A percentile compares a stretch with the other conserved stretches of the same genome.
Conservation (phyloP, 768 basidiomycete genomes). For the Boletus barrowsii region DNA sequence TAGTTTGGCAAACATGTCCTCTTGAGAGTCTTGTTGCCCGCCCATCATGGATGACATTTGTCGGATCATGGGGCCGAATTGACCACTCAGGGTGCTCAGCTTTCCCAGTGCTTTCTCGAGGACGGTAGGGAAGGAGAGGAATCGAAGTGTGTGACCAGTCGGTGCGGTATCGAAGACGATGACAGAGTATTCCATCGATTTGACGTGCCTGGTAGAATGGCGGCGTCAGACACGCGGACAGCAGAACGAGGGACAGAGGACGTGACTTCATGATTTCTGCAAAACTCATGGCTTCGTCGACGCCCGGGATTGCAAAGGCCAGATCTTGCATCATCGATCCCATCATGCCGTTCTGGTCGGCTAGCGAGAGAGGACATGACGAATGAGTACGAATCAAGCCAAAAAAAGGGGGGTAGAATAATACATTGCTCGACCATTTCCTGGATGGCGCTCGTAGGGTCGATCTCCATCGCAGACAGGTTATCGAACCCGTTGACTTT, state of each 20-base stretch:
- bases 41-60: constrained; percentile 98
- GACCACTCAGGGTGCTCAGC: constrained; percentile 86
- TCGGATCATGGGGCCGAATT: constrained; percentile 96
- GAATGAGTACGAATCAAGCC: background rate
- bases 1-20: constrained; percentile 98
- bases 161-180: constrained; percentile 99
- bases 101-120: constrained; percentile 97
- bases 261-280: constrained; percentile 98
- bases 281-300: constrained; percentile 99
- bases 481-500: constrained; percentile 98
- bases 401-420: background rate
- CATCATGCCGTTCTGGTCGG: constrained; percentile 92
- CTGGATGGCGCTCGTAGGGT: constrained; percentile 95
- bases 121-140: constrained; percentile 97
- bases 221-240: background rate
- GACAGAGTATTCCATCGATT: constrained; percentile 99
- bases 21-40: constrained; percentile 82
- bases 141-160: constrained; percentile 96
- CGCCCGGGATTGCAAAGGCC: constrained; percentile 98
- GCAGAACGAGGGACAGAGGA: background rate
- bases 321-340: constrained; percentile 99
- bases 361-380: constrained; percentile 36
- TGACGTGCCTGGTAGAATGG: constrained; percentile 73
- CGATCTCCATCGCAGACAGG: constrained; percentile 98
- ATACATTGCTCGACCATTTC: constrained; percentile 98